Evolutionary conservation across 1,284 basidiomycete genomes (phyloP).

Genomic region (Calocybe gambosa): DNA sequence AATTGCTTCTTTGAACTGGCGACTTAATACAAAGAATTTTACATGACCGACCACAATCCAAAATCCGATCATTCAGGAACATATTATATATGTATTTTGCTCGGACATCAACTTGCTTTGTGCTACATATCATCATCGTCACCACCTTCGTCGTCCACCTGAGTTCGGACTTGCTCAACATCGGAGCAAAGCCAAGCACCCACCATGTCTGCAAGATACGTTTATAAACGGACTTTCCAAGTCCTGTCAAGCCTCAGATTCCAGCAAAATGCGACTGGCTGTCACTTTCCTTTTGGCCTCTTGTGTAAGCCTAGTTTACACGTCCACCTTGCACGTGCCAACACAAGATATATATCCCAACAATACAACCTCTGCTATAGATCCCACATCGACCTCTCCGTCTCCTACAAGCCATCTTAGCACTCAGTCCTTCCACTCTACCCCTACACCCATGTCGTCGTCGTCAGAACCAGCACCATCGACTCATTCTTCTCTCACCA

Average conservation of each 20-base stretch:
- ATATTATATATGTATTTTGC: background rate
- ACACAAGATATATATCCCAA: background rate
- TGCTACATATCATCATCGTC: background rate
- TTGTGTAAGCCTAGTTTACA: background rate
- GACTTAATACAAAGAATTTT: background rate
- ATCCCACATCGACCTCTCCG: background rate
- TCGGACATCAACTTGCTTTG: background rate
- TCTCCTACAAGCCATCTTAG: conserved; percentile 4
- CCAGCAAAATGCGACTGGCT: background rate
- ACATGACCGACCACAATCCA: background rate
- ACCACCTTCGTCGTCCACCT: background rate
- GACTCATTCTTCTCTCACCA: conserved; percentile 38
- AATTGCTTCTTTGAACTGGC: background rate
- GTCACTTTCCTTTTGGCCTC: background rate
- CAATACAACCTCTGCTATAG: background rate
- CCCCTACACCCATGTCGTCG: conserved; percentile 31
- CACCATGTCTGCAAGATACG: conserved; percentile 9
- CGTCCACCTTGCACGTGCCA: background rate
- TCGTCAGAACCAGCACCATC: conserved; percentile 30
- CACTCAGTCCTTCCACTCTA: conserved; percentile 12
- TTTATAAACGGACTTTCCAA: conserved; percentile 16
- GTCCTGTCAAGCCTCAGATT: conserved; percentile 4
- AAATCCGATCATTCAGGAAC: background rate
- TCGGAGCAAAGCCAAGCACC: conserved; percentile 8
- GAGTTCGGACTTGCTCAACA: conserved; percentile 1